Conservation (phyloP, 768 basidiomycete genomes). For the Paxillus ammoniavirescens region DNA sequence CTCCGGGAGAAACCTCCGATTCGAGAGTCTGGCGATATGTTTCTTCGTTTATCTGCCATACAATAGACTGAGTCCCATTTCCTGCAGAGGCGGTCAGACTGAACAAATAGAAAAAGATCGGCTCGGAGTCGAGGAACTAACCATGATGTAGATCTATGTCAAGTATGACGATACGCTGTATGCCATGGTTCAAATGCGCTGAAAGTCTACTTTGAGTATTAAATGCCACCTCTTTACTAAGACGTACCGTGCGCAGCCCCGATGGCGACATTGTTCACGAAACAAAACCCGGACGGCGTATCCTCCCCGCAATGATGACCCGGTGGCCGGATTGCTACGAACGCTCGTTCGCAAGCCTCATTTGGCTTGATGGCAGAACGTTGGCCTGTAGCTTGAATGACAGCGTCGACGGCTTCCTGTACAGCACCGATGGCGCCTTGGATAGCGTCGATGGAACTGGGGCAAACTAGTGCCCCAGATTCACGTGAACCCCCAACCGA, state of each 20-base stretch:
- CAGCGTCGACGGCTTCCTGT: constrained; percentile 82
- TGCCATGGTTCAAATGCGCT: constrained; percentile 81
- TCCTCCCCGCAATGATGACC: constrained; percentile 95
- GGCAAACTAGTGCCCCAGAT: constrained; percentile 55
- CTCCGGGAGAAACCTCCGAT: constrained; percentile 32
- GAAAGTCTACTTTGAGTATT: not conserved
- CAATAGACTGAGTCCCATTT: constrained; percentile 91
- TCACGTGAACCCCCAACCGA: not conserved
- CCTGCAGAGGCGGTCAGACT: constrained; percentile 41
- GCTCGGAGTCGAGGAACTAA: not conserved
- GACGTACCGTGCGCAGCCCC: constrained; percentile 84
- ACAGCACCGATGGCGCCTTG: constrained; percentile 80
- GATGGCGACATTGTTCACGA: constrained; percentile 90
- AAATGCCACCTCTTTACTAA: not conserved
- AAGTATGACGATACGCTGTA: constrained; percentile 79
- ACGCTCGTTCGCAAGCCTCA: constrained; percentile 46
- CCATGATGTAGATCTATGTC: constrained; percentile 63
- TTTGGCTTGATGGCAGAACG: constrained; percentile 1
- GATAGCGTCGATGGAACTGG: constrained; percentile 71
- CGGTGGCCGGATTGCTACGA: constrained; percentile 85
- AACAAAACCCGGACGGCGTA: constrained; percentile 90
- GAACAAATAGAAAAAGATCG: not conserved
- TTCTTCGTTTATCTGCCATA: constrained; percentile 90
- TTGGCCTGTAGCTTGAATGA: constrained; percentile 36
- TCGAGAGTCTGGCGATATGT: constrained; percentile 69